These are phyloP conservation scores for Colletotrichum australisinense DNA, from an alignment of 2,329 filamentous ascomycete species.

Conservation along the genomic window DNA sequence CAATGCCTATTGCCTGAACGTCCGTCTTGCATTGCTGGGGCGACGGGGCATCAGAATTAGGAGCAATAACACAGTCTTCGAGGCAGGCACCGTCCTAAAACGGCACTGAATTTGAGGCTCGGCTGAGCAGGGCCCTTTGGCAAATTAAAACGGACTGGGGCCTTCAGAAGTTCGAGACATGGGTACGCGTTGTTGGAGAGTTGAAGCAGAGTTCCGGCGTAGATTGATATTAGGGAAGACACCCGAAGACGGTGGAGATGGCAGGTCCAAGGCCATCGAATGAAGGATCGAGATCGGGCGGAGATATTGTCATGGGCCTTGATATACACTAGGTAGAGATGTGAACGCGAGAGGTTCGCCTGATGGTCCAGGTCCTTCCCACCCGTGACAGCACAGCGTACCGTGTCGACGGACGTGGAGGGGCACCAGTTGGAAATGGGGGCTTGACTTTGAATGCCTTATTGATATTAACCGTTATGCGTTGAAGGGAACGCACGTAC, in stretches of 20 bases:
- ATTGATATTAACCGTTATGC: constrained; percentile 28
- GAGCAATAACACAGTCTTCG: constrained; percentile 1
- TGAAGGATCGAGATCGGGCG: constrained; percentile 26
- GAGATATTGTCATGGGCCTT: constrained; percentile 12
- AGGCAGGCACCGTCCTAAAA: constrained; percentile 27
- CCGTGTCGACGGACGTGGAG: neutral
- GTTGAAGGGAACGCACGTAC: neutral
- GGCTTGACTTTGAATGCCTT: constrained; percentile 15
- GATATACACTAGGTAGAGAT: constrained; percentile 5
- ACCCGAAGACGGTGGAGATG: neutral
- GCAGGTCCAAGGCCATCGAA: neutral
- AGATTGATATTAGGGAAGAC: neutral
- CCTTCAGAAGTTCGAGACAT: constrained; percentile 10
- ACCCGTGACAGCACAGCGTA: neutral
- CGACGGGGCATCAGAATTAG: constrained; percentile 16
- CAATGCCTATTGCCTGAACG: neutral
- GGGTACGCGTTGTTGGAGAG: neutral
- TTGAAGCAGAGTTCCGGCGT: constrained; percentile 3
- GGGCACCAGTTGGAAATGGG: constrained; percentile 2
- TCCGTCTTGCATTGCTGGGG: constrained; percentile 24
- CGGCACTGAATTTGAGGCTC: constrained; percentile 29
- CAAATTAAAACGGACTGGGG: constrained; percentile 27
- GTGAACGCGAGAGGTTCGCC: constrained; percentile 14
- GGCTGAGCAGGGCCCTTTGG: constrained; percentile 24
- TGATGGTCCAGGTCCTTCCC: constrained; percentile 10